phyloP scores from a whole-genome alignment of 371 early-diverging fungal genomes.

The Syncephalastrum sp. region DNA sequence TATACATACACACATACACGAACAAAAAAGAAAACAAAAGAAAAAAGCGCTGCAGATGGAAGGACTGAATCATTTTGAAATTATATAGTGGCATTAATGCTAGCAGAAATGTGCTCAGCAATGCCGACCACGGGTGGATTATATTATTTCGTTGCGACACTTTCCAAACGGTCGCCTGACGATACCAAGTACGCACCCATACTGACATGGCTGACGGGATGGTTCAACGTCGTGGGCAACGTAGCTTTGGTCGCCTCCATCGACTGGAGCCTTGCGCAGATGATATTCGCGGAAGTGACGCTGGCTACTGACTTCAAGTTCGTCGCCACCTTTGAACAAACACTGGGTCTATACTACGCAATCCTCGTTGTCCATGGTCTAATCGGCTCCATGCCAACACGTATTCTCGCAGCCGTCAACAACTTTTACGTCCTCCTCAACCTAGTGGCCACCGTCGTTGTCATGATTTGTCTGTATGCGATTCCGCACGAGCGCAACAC shows the following conservation, averaged over 20 bases:
- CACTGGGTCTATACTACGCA: conserved; percentile 5
- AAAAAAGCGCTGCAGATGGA: too few species aligned
- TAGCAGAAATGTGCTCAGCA: conserved; percentile 12
- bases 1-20: too few species aligned
- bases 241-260: conserved; percentile 19
- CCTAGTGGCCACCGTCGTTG: conserved; percentile 12
- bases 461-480: conserved; percentile 11
- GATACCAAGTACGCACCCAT: conserved; percentile 12
- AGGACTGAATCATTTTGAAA: too few species aligned
- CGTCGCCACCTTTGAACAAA: conserved; percentile 12
- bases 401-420: conserved; percentile 12
- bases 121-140: conserved; percentile 17
- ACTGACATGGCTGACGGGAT: conserved; percentile 14
- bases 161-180: conserved; percentile 1
- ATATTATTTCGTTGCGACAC: conserved; percentile 13
- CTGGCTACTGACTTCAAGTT: conserved; percentile 14
- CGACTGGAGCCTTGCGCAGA: conserved; percentile 11
- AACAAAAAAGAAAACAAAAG: too few species aligned
- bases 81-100: conserved; percentile 11
- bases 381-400: conserved; percentile 13
- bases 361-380: conserved; percentile 14
- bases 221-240: conserved; percentile 17
- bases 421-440: conserved; percentile 14
- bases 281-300: conserved; percentile 12
- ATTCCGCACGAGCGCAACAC: conserved; percentile 11